phyloP scores from a whole-genome alignment of 2,329 filamentous ascomycete species.

The Calonectria ilicicola region DNA sequence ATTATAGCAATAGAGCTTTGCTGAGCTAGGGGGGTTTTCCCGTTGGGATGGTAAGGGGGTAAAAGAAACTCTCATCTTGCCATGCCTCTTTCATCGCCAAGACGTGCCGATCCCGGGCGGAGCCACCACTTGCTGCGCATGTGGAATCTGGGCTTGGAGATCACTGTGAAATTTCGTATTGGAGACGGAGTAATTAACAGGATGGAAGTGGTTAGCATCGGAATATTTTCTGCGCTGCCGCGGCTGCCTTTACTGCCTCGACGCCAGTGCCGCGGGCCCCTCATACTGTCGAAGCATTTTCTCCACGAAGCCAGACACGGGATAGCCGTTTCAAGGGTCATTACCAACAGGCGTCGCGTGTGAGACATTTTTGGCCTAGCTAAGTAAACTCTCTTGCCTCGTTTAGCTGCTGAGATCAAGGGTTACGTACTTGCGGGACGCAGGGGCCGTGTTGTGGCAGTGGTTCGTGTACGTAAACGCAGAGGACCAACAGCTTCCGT shows the following conservation, averaged over 20 bases:
- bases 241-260: background rate
- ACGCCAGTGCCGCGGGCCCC: background rate
- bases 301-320: background rate
- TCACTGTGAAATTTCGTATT: background rate
- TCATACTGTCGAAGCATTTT: background rate
- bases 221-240: background rate
- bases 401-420: slow-evolving; percentile 2
- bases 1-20: background rate
- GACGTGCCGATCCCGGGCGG: slow-evolving; percentile 16
- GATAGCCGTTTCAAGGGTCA: background rate
- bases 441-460: background rate
- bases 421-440: slow-evolving; percentile 7
- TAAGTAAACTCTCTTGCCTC: background rate
- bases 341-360: background rate
- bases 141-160: slow-evolving; percentile 12
- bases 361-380: background rate
- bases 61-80: background rate
- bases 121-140: slow-evolving; percentile 7
- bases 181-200: background rate
- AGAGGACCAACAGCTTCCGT: background rate
- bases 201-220: background rate
- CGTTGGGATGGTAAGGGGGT: too few relatives aligned
- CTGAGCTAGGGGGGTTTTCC: background rate
- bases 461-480: background rate
- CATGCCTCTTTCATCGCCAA: background rate